Percentiles rank a stretch among this genome's conserved stretches.
Conservation (phyloP, 2,329 filamentous ascomycete genomes). For the Botrytis hyacinthi region DNA sequence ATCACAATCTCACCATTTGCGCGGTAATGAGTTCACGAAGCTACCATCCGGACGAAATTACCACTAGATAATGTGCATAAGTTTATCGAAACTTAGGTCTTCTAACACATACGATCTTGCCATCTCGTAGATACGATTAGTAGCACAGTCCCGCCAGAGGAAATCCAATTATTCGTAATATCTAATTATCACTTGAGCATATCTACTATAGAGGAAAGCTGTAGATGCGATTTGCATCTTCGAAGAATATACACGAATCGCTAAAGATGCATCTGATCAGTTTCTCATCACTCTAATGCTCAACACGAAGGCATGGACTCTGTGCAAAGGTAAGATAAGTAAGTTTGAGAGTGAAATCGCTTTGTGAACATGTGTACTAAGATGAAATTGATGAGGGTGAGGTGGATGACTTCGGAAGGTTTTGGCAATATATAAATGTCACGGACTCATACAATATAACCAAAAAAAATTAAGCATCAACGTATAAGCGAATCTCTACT, state of each 20-base stretch:
- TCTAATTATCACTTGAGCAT: background rate
- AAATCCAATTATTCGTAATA: too few relatives aligned
- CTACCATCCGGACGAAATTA: too few relatives aligned
- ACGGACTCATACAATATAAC: background rate
- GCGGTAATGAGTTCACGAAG: too few relatives aligned
- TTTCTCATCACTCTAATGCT: background rate
- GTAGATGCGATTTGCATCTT: background rate
- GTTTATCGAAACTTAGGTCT: too few relatives aligned
- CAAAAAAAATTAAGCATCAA: background rate
- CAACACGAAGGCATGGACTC: background rate
- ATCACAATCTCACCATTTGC: too few relatives aligned
- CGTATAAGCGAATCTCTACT: background rate
- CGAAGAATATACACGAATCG: background rate
- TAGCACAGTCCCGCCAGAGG: too few relatives aligned
- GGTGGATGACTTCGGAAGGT: background rate
- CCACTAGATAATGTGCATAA: too few relatives aligned
- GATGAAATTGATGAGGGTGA: background rate
- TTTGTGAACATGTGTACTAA: background rate
- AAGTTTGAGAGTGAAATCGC: background rate
- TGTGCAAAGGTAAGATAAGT: background rate
- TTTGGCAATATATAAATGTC: background rate
- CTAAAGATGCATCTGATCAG: background rate
- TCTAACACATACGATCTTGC: too few relatives aligned
- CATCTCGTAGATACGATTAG: too few relatives aligned
- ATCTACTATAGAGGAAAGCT: background rate